Evolutionary conservation across 371 early-diverging fungal genomes (phyloP).

Genomic region (Lichtheimia corymbifera): DNA sequence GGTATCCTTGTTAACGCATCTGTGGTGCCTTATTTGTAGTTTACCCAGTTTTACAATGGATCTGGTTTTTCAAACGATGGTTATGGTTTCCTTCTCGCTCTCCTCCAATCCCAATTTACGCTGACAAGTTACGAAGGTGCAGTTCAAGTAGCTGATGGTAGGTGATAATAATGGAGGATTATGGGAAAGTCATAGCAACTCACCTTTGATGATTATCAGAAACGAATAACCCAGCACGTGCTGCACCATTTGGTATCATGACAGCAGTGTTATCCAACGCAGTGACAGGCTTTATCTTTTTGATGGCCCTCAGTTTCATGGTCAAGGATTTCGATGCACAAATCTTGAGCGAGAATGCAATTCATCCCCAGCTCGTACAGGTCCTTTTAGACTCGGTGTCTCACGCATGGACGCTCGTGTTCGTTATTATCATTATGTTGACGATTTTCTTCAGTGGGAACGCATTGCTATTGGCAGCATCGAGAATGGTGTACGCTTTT

Average conservation of each 20-base stretch:
- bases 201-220: not conserved
- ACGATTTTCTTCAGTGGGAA: constrained; percentile 63
- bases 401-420: constrained; percentile 43
- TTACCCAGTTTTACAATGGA: constrained; percentile 32
- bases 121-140: constrained; percentile 64
- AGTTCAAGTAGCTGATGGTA: constrained; percentile 76
- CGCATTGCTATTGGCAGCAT: constrained; percentile 48
- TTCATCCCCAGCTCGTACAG: constrained; percentile 50
- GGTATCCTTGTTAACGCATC: not conserved
- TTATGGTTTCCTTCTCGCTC: constrained; percentile 32
- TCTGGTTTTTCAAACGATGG: constrained; percentile 30
- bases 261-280: constrained; percentile 23
- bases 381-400: constrained; percentile 56
- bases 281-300: constrained; percentile 40
- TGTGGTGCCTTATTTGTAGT: constrained; percentile 11
- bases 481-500: constrained; percentile 75
- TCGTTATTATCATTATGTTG: constrained; percentile 56
- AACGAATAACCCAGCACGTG: not conserved
- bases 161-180: constrained; percentile 36
- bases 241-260: not conserved
- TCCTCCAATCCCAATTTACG: constrained; percentile 44
- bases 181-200: not conserved
- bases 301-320: constrained; percentile 41
- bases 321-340: constrained; percentile 48
- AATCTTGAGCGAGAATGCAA: constrained; percentile 22